Conservation (phyloP, 257 asterid genomes). For the Asclepias syriaca region DNA sequence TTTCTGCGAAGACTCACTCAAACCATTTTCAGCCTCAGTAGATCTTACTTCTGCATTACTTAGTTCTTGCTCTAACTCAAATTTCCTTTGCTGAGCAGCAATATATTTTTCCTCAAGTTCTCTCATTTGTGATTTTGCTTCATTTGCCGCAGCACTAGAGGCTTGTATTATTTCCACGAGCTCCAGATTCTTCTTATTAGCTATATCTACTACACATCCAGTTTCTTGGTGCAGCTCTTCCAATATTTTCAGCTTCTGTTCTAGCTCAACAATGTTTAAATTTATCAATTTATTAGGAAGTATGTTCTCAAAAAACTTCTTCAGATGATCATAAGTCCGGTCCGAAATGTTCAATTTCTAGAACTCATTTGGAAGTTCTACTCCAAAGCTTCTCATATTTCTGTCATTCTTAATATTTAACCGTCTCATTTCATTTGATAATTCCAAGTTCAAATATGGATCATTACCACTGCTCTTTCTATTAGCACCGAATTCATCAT, state of each 20-base stretch:
- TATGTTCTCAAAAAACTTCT: too few relatives aligned
- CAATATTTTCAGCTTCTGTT: slow-evolving; percentile 54
- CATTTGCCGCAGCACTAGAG: slow-evolving; percentile 45
- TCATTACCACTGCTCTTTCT: too few relatives aligned
- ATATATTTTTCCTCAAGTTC: slow-evolving; percentile 49
- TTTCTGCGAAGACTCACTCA: slow-evolving; percentile 37
- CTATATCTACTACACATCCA: slow-evolving; percentile 32
- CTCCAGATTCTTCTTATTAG: slow-evolving; percentile 51
- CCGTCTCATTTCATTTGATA: too few relatives aligned
- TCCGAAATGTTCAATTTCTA: too few relatives aligned
- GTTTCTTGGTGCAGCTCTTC: slow-evolving; percentile 70
- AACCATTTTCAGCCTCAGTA: too few relatives aligned
- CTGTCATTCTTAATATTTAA: too few relatives aligned
- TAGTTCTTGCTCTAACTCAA: slow-evolving; percentile 64
- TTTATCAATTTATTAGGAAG: too few relatives aligned
- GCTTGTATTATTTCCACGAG: slow-evolving; percentile 49
- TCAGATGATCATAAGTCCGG: too few relatives aligned
- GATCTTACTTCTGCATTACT: slow-evolving; percentile 46
- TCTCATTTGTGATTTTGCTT: slow-evolving; percentile 47
- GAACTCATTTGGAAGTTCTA: too few relatives aligned
- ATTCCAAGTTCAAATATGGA: too few relatives aligned
- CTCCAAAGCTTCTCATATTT: too few relatives aligned
- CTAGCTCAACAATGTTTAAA: slow-evolving; percentile 54
- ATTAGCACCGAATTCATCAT: too few relatives aligned
- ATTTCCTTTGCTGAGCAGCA: slow-evolving; percentile 52